These are phyloP conservation scores for Alternaria arbusti DNA, from an alignment of 2,329 filamentous ascomycete genomes.

Conservation along the genomic window DNA sequence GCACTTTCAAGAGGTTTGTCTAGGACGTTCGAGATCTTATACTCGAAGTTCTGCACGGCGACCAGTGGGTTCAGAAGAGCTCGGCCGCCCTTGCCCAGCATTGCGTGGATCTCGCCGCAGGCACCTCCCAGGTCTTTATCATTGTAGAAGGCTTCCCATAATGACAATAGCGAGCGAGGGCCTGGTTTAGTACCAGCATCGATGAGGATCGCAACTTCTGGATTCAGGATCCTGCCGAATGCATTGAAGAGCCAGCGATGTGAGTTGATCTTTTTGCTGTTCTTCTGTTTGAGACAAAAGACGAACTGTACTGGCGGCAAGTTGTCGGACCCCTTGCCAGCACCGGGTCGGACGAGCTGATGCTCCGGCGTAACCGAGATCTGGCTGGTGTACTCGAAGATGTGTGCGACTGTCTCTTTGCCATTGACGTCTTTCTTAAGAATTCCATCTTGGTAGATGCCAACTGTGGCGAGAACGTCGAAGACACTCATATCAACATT, in stretches of 20 bases:
- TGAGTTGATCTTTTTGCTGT: conserved; percentile 99
- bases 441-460: conserved; percentile 96
- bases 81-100: conserved; percentile 85
- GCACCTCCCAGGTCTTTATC: conserved; percentile 98
- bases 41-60: conserved; percentile 97
- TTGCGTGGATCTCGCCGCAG: conserved; percentile 98
- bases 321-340: conserved; percentile 76
- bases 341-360: conserved; percentile 90
- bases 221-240: conserved; percentile 95
- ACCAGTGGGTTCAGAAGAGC: conserved; percentile 95
- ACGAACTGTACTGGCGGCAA: conserved; percentile 98
- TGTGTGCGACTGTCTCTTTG: conserved; percentile 93
- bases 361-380: conserved; percentile 94
- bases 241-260: conserved; percentile 99
- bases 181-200: conserved; percentile 98
- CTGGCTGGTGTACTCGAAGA: conserved; percentile 99
- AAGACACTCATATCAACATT: conserved; percentile 95
- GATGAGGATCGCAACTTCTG: conserved; percentile 92
- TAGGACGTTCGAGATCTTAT: conserved; percentile 99
- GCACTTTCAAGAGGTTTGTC: conserved; percentile 97
- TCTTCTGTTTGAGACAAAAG: conserved; percentile 98
- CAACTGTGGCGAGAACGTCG: conserved; percentile 90
- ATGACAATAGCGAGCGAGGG: conserved; percentile 82
- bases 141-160: conserved; percentile 99
- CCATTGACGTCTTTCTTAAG: conserved; percentile 98